Evolutionary conservation across 805 yeast genomes (phyloP), one percentile per base, ranked within the genome.

Genomic region (Pichia scutulata): DNA sequence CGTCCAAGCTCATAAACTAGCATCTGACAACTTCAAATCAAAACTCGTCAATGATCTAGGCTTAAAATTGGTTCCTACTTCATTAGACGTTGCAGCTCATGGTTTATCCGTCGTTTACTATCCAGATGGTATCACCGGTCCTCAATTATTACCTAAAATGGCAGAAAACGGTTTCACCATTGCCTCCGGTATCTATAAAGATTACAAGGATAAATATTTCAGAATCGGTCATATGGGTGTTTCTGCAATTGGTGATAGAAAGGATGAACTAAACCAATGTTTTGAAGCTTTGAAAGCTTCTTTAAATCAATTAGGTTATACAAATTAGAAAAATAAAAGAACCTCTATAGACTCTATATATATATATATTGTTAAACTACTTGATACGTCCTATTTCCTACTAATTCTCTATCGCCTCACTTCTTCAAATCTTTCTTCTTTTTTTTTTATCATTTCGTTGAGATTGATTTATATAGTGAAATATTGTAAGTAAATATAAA

Each of bases 171-270:
- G 89, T 19, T 79, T 86, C 61, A 79, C 84, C 23, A 77, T 90
- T 45, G 96, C 97, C 43, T 95, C 93, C 46, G 97, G 97, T 52
- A 84, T 90, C 56, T 92, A 86, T 71, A 82, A 80, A 67, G 88
- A 81, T 23, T 80, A 89, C 60, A 83, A 80, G 44, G 77, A 85
- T 52, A 82, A 84, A 66, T 90, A 90, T 72, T 87, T 92, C 73
- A 80, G 98, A 69, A 82, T 90, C 52, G 98, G 98, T 36, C 98
- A 90, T 71, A 92, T 92, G 98, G 97, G 97, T 55, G 82, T 81
- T 52, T 77, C 89, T 44, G 86, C 83, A 13, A 70, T 78, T 52
- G 80, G 82, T 57, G 73, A 69, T 39, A 68, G 70, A 49, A 71
- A 79, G 53, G 74, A 75, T 33, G 86, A 84, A 63, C 66, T 83